Evolutionary conservation across 2,329 filamentous ascomycete species (phyloP).

Genomic region (Fusarium fracticaudum): DNA sequence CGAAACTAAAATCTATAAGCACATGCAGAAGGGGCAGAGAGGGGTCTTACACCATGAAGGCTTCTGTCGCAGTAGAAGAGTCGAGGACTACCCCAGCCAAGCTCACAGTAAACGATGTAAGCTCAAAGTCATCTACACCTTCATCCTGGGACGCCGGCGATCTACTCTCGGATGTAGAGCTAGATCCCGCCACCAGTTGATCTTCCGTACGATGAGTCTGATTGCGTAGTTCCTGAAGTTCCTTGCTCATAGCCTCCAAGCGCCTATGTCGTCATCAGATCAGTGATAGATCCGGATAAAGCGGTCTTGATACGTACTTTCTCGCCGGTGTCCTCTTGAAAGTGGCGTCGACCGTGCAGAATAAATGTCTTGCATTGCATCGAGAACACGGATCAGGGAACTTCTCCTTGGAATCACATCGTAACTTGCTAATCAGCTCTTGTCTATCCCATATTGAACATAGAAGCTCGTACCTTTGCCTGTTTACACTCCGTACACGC

Average conservation of each 20-base stretch:
- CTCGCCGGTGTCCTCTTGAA: constrained; percentile 32
- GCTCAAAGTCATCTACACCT: constrained; percentile 16
- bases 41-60: constrained; percentile 14
- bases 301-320: constrained; percentile 3
- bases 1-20: constrained; percentile 3
- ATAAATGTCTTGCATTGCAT: constrained; percentile 26
- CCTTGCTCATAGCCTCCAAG: constrained; percentile 31
- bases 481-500: constrained; percentile 31
- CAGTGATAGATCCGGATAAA: rapidly evolving
- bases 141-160: background rate
- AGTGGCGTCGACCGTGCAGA: constrained; percentile 31
- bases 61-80: background rate
- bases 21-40: rapidly evolving
- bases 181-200: background rate
- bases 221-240: constrained; percentile 34
- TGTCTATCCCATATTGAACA: rapidly evolving
- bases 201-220: constrained; percentile 13
- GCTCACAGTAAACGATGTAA: background rate
- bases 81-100: constrained; percentile 8
- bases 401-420: constrained; percentile 33
- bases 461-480: constrained; percentile 7
- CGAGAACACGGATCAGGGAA: constrained; percentile 34
- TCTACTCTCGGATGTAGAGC: background rate
- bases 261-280: background rate
- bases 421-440: constrained; percentile 13